Percentiles rank a stretch among this genome's conserved stretches.
Evolutionary conservation across 1,284 basidiomycete species (phyloP).

Genomic region (Phylloboletellus chloephorus): DNA sequence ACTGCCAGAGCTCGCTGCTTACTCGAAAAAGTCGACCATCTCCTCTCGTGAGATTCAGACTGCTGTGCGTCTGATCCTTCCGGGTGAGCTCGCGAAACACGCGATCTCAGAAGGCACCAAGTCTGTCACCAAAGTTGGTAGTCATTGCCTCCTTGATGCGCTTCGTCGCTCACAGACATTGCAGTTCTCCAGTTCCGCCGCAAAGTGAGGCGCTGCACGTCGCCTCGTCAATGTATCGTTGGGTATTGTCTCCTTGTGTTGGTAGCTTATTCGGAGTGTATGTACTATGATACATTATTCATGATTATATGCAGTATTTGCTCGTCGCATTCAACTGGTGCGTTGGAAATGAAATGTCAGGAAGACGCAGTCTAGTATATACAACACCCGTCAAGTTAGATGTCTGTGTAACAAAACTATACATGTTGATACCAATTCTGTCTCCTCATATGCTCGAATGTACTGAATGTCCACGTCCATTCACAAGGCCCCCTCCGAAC

Average conservation of each 20-base stretch:
- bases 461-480: neutral
- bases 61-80: slow-evolving; percentile 74
- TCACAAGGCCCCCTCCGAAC: slow-evolving; percentile 4
- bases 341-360: neutral
- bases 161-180: slow-evolving; percentile 5
- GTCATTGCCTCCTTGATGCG: neutral
- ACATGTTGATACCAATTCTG: slow-evolving; percentile 3
- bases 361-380: slow-evolving; percentile 4
- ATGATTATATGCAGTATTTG: slow-evolving; percentile 14
- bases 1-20: slow-evolving; percentile 60
- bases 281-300: slow-evolving; percentile 22
- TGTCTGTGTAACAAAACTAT: slow-evolving; percentile 23
- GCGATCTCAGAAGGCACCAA: slow-evolving; percentile 78
- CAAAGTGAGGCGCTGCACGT: slow-evolving; percentile 40
- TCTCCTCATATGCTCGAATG: neutral
- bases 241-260: slow-evolving; percentile 11
- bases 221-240: slow-evolving; percentile 25
- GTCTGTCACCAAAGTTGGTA: slow-evolving; percentile 39
- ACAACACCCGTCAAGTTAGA: slow-evolving; percentile 12
- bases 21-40: slow-evolving; percentile 80
- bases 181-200: slow-evolving; percentile 61
- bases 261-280: slow-evolving; percentile 1
- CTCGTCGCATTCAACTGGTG: neutral
- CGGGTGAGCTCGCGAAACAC: slow-evolving; percentile 63
- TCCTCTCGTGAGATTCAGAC: slow-evolving; percentile 81